phyloP scores from a whole-genome alignment of 169 alveolate genomes.

The Babesia gibsoni region DNA sequence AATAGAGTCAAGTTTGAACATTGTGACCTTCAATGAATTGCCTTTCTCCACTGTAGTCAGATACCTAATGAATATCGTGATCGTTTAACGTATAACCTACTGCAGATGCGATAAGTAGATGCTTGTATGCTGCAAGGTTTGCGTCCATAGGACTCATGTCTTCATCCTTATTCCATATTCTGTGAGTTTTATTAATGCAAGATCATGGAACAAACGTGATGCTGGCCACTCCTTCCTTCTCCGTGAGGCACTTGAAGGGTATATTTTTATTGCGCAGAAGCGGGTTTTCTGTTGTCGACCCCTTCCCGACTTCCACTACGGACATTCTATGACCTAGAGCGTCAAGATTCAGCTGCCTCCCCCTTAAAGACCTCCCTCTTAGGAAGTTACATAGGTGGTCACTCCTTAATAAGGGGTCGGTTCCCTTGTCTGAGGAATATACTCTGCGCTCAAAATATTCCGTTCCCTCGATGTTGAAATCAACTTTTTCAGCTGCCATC shows the following conservation, averaged over 20 bases:
- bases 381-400: slow-evolving; percentile 46
- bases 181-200: background rate
- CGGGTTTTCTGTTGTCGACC: background rate
- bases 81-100: background rate
- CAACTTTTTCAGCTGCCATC: background rate
- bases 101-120: slow-evolving; percentile 20
- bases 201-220: slow-evolving; percentile 18
- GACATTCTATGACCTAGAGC: slow-evolving; percentile 31
- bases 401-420: slow-evolving; percentile 29
- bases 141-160: slow-evolving; percentile 45
- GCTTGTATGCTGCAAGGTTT: slow-evolving; percentile 37
- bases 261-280: background rate
- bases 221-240: background rate
- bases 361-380: slow-evolving; percentile 58
- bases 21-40: slow-evolving; percentile 12
- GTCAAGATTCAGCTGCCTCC: slow-evolving; percentile 30
- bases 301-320: background rate
- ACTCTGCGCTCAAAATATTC: slow-evolving; percentile 31
- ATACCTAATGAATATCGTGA: slow-evolving; percentile 9
- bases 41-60: slow-evolving; percentile 39
- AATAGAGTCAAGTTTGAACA: background rate
- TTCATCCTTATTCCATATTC: slow-evolving; percentile 51
- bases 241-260: background rate
- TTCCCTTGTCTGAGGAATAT: slow-evolving; percentile 31
- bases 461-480: slow-evolving; percentile 16